These are phyloP conservation scores for Ormosia semicastrata DNA, from an alignment of 306 rosid genomes.

Conservation along the genomic window DNA sequence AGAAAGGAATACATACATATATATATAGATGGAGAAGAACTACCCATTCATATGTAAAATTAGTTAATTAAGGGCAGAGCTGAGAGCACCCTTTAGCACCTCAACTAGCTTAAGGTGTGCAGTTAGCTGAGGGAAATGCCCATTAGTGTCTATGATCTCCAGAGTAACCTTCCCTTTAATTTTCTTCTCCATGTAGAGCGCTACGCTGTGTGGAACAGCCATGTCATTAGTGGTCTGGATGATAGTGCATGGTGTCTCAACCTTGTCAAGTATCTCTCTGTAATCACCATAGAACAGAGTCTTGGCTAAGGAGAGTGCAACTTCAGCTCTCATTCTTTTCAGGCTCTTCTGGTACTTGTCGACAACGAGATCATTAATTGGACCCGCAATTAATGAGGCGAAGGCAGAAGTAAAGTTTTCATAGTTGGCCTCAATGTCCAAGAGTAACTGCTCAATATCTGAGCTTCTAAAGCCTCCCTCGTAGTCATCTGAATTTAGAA, in stretches of 20 bases:
- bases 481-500: constrained; percentile 60
- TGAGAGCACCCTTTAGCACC: constrained; percentile 52
- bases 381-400: constrained; percentile 46
- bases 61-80: constrained; percentile 16
- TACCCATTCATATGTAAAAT: background rate
- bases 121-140: constrained; percentile 86
- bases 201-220: constrained; percentile 61
- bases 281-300: constrained; percentile 64
- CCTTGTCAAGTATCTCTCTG: constrained; percentile 63
- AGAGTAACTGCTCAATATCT: constrained; percentile 51
- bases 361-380: constrained; percentile 52
- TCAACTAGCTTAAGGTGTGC: constrained; percentile 67
- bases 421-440: constrained; percentile 55
- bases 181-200: constrained; percentile 62
- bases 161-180: constrained; percentile 61
- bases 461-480: constrained; percentile 74
- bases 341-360: constrained; percentile 52
- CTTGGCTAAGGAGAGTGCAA: constrained; percentile 58
- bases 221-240: constrained; percentile 57
- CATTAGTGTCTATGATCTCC: constrained; percentile 47
- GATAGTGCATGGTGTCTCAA: constrained; percentile 74
- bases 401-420: constrained; percentile 55
- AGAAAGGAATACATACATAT: background rate
- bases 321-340: constrained; percentile 51
- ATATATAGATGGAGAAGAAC: background rate